Base-by-base conservation (phyloP, 2,329 filamentous ascomycete species). In the Dryadomyces quercus-mongolicae region DNA sequence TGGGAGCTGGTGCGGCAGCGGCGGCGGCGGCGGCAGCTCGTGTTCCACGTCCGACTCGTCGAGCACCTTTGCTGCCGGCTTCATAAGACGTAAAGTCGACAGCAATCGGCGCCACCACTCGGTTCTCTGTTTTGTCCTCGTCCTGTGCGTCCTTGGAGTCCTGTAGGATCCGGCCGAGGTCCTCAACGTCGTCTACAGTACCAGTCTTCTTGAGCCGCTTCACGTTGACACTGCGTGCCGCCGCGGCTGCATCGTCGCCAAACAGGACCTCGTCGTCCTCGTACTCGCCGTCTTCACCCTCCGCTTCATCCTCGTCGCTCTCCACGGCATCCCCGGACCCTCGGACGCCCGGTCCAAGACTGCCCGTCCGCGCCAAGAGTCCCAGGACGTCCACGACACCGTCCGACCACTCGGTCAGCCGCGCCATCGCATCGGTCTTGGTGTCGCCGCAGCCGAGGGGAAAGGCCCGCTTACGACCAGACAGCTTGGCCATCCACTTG, bases 401-500 rank as follows among this genome's bases (percentile, higher is more conserved):
- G 20, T 74, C 67, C 8, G 77, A 74, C 92, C 92, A 98, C 66
- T 95, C 89, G 38, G 76, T 69, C 53, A 97, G 67, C 25, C 86
- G 75, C 50, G 78, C 68, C 20, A 74, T 71, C 20, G 82, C 80
- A 65, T 93, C 86, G 3, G 57, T 40, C 68, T 90, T 94, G 55
- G 86, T 80, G 68, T 97, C 90, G 2, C 86, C 89, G 76, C 92
- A 84, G 5, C 93, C 93, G 7, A 97, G 73, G 0, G 92, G 92
- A 62, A 86, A 97, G 1, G 89, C 91, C 64, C 91, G 78, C 70
- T 92, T 95, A 58, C 85, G 80, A 1, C 81, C 85, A 0, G 91
- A 95, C 63, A 98, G 71, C 65, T 90, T 94, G n/a, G 92, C 90
- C 86, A 98, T 88, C 92, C 93, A 97, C 66, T 83, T 90, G 66